These are phyloP conservation scores for Cordyceps militaris DNA, from an alignment of 2,329 filamentous ascomycete genomes.

Conservation along the genomic window DNA sequence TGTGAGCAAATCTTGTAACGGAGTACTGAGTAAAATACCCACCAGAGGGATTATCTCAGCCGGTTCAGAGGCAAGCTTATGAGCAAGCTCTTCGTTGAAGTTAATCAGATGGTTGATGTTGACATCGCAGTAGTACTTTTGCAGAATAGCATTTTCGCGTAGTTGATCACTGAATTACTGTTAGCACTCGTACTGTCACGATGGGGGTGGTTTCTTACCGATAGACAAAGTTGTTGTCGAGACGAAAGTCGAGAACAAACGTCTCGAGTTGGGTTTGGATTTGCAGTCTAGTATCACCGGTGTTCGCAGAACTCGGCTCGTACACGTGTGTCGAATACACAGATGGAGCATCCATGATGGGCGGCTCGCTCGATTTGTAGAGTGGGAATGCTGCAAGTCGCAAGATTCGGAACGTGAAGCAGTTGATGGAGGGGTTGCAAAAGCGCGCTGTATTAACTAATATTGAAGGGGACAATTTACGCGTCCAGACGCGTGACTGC, in stretches of 20 bases:
- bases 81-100: slow-evolving; percentile 91
- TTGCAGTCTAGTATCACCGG: slow-evolving; percentile 62
- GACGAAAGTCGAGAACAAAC: slow-evolving; percentile 88
- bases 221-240: slow-evolving; percentile 94
- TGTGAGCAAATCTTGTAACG: slow-evolving; percentile 10
- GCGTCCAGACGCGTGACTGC: slow-evolving; percentile 12
- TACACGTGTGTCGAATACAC: slow-evolving; percentile 81
- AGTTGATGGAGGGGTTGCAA: slow-evolving; percentile 9
- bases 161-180: slow-evolving; percentile 85
- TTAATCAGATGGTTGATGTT: slow-evolving; percentile 94
- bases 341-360: slow-evolving; percentile 75
- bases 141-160: slow-evolving; percentile 85
- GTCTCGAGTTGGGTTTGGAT: slow-evolving; percentile 75
- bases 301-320: slow-evolving; percentile 56
- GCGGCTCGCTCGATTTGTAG: neutral
- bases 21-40: slow-evolving; percentile 23
- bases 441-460: neutral
- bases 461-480: slow-evolving; percentile 10
- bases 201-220: slow-evolving; percentile 46
- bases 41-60: slow-evolving; percentile 89
- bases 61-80: slow-evolving; percentile 81
- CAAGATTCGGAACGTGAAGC: neutral
- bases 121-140: slow-evolving; percentile 93
- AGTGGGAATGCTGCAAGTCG: neutral
- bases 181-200: neutral